Evolutionary conservation across 1,139 yeast species (phyloP).

Genomic region (Taphrina deformans): DNA sequence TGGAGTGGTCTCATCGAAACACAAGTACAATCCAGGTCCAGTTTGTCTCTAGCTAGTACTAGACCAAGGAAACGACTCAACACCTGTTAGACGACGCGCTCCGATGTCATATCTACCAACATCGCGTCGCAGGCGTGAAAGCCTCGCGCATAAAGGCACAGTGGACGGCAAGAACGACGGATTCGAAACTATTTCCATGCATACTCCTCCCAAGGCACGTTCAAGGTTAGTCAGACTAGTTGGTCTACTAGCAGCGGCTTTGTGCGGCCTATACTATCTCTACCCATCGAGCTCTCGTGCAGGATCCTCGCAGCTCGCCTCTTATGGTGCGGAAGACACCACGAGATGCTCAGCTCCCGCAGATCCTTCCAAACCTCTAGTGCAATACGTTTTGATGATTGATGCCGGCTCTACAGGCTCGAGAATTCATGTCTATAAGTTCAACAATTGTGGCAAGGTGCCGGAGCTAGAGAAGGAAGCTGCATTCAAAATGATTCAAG

Average conservation of each 20-base stretch:
- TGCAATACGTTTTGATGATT: slow-evolving; percentile 75
- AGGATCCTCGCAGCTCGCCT: too few species aligned
- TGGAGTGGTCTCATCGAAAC: too few species aligned
- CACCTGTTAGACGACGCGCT: too few species aligned
- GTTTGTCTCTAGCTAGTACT: too few species aligned
- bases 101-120: slow-evolving; percentile 24
- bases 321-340: slow-evolving; percentile 6
- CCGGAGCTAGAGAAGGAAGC: slow-evolving; percentile 76
- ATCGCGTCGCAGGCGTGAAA: slow-evolving; percentile 23
- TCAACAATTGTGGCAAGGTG: slow-evolving; percentile 78
- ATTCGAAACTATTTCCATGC: slow-evolving; percentile 23
- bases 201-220: neutral
- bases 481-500: slow-evolving; percentile 77
- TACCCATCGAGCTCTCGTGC: slow-evolving; percentile 4
- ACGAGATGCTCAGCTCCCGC: slow-evolving; percentile 36
- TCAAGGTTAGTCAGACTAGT: slow-evolving; percentile 6
- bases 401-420: slow-evolving; percentile 99
- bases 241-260: neutral
- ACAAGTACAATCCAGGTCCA: too few species aligned
- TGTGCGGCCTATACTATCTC: slow-evolving; percentile 10
- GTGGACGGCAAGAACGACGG: slow-evolving; percentile 7
- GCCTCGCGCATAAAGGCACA: slow-evolving; percentile 11
- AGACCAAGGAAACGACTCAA: too few species aligned
- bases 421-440: slow-evolving; percentile 88
- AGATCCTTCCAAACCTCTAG: slow-evolving; percentile 39